Conservation (phyloP, 768 basidiomycete species). For the Tulasnella sp. region DNA sequence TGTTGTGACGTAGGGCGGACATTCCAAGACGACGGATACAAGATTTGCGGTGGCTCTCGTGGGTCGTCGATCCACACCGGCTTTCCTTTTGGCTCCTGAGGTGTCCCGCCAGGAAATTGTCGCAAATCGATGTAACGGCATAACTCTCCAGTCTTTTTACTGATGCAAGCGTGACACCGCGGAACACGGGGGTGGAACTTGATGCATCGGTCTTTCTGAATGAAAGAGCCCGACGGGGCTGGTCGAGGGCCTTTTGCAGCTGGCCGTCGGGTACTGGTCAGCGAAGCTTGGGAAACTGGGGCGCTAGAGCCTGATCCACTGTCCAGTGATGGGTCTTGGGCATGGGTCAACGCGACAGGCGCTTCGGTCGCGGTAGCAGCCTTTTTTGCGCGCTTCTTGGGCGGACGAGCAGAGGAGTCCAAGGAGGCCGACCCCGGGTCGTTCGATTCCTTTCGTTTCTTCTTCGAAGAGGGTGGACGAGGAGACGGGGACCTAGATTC, state of each 20-base stretch:
- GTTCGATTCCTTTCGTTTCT: background rate
- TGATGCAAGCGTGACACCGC: conserved; percentile 16
- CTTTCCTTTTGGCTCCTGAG: background rate
- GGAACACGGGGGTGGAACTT: background rate
- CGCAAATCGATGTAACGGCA: conserved; percentile 28
- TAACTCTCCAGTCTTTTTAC: conserved; percentile 23
- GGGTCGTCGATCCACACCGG: background rate
- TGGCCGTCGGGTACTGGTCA: background rate
- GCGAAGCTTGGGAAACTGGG: background rate
- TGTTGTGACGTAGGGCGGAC: background rate
- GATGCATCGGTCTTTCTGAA: conserved; percentile 13
- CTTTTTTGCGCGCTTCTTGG: background rate
- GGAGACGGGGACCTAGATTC: background rate
- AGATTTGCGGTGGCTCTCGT: background rate
- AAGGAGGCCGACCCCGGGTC: background rate
- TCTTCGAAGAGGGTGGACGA: background rate
- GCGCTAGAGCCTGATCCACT: background rate
- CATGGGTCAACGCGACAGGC: background rate
- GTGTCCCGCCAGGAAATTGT: conserved; percentile 12
- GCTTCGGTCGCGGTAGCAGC: background rate
- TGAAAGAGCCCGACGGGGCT: background rate
- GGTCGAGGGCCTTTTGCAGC: background rate
- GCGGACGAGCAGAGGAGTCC: background rate
- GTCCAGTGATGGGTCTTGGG: background rate
- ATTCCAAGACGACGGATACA: conserved; percentile 20